Percentiles rank a stretch among this genome's conserved stretches.
These are phyloP conservation scores for Coemansia reversa DNA, from an alignment of 192 early-diverging fungal species.

Conservation along the genomic window DNA sequence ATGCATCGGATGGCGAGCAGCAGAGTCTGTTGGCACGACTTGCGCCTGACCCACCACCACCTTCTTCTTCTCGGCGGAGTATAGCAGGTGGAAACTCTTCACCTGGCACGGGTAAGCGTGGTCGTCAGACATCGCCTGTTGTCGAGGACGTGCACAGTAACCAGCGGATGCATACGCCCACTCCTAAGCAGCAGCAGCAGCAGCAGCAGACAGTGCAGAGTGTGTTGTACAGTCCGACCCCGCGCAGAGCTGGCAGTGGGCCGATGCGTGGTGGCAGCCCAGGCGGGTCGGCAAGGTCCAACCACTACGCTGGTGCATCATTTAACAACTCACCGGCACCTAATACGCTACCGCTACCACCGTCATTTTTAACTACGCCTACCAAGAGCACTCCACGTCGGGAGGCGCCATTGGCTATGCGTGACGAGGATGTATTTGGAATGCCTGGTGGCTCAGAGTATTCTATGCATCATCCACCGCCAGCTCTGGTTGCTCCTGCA, in stretches of 20 bases:
- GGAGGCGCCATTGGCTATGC: background rate
- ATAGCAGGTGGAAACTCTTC: conserved; percentile 7
- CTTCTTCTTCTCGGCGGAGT: no score
- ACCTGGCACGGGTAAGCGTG: background rate
- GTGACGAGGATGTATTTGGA: conserved; percentile 45
- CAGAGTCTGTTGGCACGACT: conserved; percentile 24
- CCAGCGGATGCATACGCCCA: conserved; percentile 25
- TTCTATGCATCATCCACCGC: background rate
- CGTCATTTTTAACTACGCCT: conserved; percentile 34
- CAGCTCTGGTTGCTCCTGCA: conserved; percentile 11
- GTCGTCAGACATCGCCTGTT: no score
- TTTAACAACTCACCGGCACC: conserved; percentile 54
- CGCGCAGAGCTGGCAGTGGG: conserved; percentile 6
- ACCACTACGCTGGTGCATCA: conserved; percentile 48
- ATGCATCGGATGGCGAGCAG: conserved; percentile 23
- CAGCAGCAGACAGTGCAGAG: background rate
- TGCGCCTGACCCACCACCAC: conserved; percentile 3
- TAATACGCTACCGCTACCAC: conserved; percentile 43
- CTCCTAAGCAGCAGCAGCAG: conserved; percentile 11
- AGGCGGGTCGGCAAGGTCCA: conserved; percentile 11
- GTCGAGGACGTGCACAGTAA: background rate
- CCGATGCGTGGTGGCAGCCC: conserved; percentile 22
- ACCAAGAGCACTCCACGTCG: conserved; percentile 7
- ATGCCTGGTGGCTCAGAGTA: background rate
- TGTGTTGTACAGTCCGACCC: conserved; percentile 14